phyloP scores from a whole-genome alignment of 1,284 basidiomycete species.

The Ustilago lituana region DNA sequence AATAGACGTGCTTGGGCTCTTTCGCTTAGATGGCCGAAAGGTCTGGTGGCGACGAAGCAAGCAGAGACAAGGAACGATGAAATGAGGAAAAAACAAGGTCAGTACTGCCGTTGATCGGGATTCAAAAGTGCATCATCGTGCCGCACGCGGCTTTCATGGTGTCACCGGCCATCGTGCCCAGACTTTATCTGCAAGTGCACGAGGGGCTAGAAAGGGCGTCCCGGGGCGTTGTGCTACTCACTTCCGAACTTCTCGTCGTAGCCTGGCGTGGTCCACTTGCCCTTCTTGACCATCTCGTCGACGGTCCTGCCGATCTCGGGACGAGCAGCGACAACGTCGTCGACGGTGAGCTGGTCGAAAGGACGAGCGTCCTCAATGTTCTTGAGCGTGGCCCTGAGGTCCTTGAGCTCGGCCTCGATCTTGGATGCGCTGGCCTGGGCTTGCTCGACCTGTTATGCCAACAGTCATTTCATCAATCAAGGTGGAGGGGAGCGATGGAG shows the following conservation, averaged over 20 bases:
- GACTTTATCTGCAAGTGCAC: no score
- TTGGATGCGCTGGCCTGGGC: conserved; percentile 90
- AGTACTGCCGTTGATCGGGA: no score
- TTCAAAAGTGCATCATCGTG: no score
- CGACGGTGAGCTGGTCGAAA: conserved; percentile 93
- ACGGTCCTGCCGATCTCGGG: conserved; percentile 91
- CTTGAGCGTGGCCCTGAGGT: conserved; percentile 90
- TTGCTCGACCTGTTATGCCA: conserved; percentile 77
- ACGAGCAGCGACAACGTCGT: conserved; percentile 90
- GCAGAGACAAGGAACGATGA: background rate
- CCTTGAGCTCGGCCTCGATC: conserved; percentile 90
- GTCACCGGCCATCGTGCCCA: no score
- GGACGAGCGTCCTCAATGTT: conserved; percentile 98
- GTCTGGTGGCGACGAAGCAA: no score
- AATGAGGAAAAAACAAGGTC: background rate
- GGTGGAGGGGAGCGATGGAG: no score
- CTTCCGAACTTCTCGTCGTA: conserved; percentile 68
- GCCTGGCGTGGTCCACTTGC: conserved; percentile 87
- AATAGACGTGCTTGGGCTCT: no score
- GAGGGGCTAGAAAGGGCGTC: no score
- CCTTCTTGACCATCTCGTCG: conserved; percentile 97
- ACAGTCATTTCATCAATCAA: no score
- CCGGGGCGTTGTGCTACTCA: no score
- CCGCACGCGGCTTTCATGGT: no score
- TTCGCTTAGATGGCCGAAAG: conserved; percentile 56